Evolutionary conservation across 768 basidiomycete species (phyloP).

Genomic region (Trametes villosa): DNA sequence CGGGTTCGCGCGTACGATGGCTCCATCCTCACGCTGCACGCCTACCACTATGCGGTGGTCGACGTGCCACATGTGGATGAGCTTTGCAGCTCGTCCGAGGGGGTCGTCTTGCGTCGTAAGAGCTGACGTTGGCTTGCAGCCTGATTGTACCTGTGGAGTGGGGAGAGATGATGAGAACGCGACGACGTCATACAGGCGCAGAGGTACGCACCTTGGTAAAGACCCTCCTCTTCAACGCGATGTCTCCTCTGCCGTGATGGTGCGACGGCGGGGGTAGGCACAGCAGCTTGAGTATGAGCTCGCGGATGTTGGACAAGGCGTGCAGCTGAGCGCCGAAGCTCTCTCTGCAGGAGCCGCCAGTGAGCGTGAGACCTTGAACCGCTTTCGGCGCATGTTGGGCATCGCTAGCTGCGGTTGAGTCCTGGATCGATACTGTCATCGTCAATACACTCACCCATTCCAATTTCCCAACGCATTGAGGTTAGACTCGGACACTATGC

Average conservation of each 20-base stretch:
- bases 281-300: not conserved
- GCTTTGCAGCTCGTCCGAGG: not conserved
- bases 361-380: not conserved
- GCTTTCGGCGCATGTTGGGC: not conserved
- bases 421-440: not conserved
- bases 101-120: not conserved
- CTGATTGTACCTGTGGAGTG: not conserved
- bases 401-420: not conserved
- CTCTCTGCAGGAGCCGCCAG: not conserved
- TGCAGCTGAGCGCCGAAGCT: not conserved
- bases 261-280: not conserved
- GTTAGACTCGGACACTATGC: not conserved
- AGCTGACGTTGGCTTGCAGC: not conserved
- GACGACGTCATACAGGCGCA: not conserved
- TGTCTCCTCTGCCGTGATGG: not conserved
- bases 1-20: not conserved
- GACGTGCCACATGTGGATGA: not conserved
- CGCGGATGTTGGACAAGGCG: not conserved
- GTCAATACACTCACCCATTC: not conserved
- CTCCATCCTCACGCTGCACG: not conserved
- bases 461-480: not conserved
- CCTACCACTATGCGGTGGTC: not conserved
- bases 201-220: not conserved
- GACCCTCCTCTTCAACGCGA: not conserved
- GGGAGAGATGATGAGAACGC: too few relatives aligned